Base-by-base conservation (phyloP, 129 eudicot genomes). In the Silybum marianum region DNA sequence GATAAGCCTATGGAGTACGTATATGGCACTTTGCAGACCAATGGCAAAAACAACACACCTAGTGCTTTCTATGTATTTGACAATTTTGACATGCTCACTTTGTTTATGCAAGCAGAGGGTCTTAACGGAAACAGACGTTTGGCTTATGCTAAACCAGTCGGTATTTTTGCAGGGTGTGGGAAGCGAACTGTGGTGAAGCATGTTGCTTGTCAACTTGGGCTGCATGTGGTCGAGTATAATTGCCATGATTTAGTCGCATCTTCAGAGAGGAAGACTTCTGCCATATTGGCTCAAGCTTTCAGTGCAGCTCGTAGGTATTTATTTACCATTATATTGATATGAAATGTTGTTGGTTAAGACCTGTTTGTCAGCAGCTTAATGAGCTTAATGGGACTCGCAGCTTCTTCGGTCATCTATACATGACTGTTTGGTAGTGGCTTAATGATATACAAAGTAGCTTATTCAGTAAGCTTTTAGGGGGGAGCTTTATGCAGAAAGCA, bases 161-260 rank as follows among this genome's bases (percentile, higher is more conserved):
- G 48, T 12, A 32, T 65, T 13, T 74, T 72, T 84, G 68, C 86
- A 94, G 98, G 98, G 44, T 90, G 89, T 78, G 98, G 98, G 30
- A 95, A 92, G 85, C 89, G 96, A 85, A 95, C 97, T 78, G 98
- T 90, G 70, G 93, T 92, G 65, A 92, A 86, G 80, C 87, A 90
- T 81, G 87, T 95, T 85, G 98, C 98, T 85, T 80, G 78, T 63
- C 92, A 86, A 46, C 78, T 95, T 74, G 98, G 98, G 62, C 80
- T 95, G 87, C 98, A 95, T 84, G 91, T 95, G 71, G 98, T 95
- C 18, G 98, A 95, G 70, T 95, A 81, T 76, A 90, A 88, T 73
- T 95, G 98, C 73, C 93, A 90, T 34, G 83, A 83, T 85, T 88
- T 95, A 8, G 39, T 95, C 84, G 84, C 92, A 39, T 88, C 95